These are phyloP conservation scores for Boletus huronensis DNA, from an alignment of 768 basidiomycete genomes.

Conservation along the genomic window DNA sequence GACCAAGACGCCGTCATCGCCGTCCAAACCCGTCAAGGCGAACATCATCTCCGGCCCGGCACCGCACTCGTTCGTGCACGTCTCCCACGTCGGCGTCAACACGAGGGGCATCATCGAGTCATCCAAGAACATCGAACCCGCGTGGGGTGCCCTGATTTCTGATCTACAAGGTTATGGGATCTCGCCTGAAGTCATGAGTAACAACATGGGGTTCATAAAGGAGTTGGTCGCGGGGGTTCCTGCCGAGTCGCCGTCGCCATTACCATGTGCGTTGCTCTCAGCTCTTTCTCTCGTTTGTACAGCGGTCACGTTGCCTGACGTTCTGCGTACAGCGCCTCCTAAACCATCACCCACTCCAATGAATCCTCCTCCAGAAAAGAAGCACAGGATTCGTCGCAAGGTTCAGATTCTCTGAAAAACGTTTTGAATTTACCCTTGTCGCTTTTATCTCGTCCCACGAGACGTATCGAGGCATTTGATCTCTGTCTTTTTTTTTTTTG, in stretches of 20 bases:
- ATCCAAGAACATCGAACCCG: constrained; percentile 49
- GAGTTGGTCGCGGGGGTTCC: constrained; percentile 21
- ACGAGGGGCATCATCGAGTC: constrained; percentile 49
- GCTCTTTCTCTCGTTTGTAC: not conserved
- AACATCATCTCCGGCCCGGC: constrained; percentile 55
- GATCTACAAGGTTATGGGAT: constrained; percentile 41
- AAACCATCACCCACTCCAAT: constrained; percentile 5
- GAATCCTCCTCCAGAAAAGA: constrained; percentile 22
- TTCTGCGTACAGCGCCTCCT: constrained; percentile 4
- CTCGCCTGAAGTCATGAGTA: constrained; percentile 28
- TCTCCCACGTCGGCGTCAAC: constrained; percentile 61
- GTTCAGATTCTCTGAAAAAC: constrained; percentile 27
- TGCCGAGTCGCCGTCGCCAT: constrained; percentile 4
- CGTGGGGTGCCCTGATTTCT: constrained; percentile 48
- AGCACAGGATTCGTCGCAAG: constrained; percentile 31
- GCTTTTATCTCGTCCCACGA: not conserved
- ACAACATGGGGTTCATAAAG: constrained; percentile 36
- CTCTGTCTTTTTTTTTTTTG: constrained; percentile 7
- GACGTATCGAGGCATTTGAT: not conserved
- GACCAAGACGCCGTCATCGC: constrained; percentile 36
- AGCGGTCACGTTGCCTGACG: not conserved
- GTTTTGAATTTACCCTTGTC: not conserved
- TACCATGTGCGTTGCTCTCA: constrained; percentile 10
- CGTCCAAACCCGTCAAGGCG: constrained; percentile 32
- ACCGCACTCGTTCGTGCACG: constrained; percentile 61